Conservation (phyloP, 1,284 basidiomycete species). For the Psilocybe mexicana region DNA sequence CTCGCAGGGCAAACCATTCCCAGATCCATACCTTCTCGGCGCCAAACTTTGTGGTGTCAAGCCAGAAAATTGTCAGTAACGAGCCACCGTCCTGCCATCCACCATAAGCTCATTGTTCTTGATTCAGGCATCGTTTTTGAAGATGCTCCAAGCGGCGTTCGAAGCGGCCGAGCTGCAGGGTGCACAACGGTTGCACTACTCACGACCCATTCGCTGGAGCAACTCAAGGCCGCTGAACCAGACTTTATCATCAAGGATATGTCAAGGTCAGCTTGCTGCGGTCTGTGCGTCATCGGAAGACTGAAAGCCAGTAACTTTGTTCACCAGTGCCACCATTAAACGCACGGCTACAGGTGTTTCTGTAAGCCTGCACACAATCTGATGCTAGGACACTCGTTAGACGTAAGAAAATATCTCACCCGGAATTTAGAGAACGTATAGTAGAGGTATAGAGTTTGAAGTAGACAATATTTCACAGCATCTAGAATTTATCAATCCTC, state of each 20-base stretch:
- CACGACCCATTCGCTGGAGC: conserved; percentile 72
- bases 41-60: conserved; percentile 63
- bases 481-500: too few relatives aligned
- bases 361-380: conserved; percentile 36
- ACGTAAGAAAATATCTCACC: too few relatives aligned
- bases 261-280: conserved; percentile 43
- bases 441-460: too few relatives aligned
- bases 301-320: not conserved
- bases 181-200: conserved; percentile 78
- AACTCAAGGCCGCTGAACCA: conserved; percentile 58
- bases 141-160: conserved; percentile 82
- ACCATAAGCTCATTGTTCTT: conserved; percentile 11
- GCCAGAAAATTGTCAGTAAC: conserved; percentile 52
- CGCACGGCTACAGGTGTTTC: conserved; percentile 44
- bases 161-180: conserved; percentile 75
- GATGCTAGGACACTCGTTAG: not conserved
- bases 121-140: conserved; percentile 78
- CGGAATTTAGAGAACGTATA: not conserved
- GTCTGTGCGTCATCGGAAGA: too few relatives aligned
- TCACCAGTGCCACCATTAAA: conserved; percentile 44
- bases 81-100: not conserved
- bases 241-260: conserved; percentile 67
- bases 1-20: conserved; percentile 77
- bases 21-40: conserved; percentile 83
- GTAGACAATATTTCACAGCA: not conserved